Percentiles rank a stretch among this genome's conserved stretches.
Evolutionary conservation across 1,284 basidiomycete genomes (phyloP).

Genomic region (Rhodotorula sp.): DNA sequence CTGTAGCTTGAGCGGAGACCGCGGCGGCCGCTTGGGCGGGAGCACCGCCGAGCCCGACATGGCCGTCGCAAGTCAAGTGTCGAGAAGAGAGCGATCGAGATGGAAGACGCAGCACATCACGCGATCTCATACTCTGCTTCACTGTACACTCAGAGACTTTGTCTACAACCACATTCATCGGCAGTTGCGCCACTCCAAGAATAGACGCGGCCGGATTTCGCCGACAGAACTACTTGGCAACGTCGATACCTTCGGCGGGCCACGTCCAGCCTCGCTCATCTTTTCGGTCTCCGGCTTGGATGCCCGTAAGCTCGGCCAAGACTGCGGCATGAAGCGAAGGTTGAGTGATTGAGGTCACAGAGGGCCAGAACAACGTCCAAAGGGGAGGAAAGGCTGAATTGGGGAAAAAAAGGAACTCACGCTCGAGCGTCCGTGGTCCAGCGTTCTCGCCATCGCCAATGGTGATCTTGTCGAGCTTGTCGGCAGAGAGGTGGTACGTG

Average conservation of each 20-base stretch:
- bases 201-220: no score
- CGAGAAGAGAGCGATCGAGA: no score
- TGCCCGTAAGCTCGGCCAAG: constrained; percentile 39
- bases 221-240: not conserved
- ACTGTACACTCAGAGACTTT: no score
- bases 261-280: constrained; percentile 48
- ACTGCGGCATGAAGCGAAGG: not conserved
- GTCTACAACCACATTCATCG: no score
- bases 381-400: not conserved
- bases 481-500: constrained; percentile 46
- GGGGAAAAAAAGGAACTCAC: not conserved
- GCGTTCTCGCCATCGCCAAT: constrained; percentile 50
- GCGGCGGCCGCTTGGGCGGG: constrained; percentile 34
- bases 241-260: constrained; percentile 48
- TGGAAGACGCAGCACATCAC: no score
- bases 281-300: constrained; percentile 44
- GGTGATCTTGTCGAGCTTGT: constrained; percentile 45
- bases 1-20: constrained; percentile 30
- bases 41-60: constrained; percentile 34
- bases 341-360: not conserved
- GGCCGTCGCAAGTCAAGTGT: not conserved
- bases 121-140: no score
- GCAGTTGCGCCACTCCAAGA: no score
- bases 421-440: constrained; percentile 39
- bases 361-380: not conserved